phyloP scores from a whole-genome alignment of 495 filamentous ascomycete genomes.

The Aspergillus nidulans region DNA sequence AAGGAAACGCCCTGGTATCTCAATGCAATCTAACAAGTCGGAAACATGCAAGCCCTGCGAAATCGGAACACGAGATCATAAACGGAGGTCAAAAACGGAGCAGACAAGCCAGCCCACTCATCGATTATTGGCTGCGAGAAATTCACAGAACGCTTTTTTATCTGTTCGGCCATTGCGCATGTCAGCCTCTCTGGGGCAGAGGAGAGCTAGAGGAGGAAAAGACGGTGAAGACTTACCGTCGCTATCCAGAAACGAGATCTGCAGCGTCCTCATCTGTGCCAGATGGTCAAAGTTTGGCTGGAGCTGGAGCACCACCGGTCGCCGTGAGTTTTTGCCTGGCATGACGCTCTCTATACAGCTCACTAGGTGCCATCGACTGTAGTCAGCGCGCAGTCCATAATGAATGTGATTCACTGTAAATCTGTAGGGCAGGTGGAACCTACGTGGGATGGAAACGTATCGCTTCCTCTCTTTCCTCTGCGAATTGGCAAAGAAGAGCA shows the following conservation, averaged over 20 bases:
- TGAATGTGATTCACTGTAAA: not conserved
- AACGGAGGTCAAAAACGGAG: not conserved
- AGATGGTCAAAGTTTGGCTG: constrained; percentile 44
- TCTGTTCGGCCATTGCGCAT: constrained; percentile 11
- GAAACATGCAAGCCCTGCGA: not conserved
- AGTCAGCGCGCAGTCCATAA: not conserved
- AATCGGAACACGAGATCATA: not conserved
- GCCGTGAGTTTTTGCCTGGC: constrained; percentile 38
- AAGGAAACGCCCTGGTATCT: not conserved
- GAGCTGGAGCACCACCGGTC: constrained; percentile 35
- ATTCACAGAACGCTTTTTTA: constrained; percentile 28
- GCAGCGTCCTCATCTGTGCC: constrained; percentile 37
- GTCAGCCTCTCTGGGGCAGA: not conserved
- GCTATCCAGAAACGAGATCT: constrained; percentile 41
- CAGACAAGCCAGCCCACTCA: not conserved
- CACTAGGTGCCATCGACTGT: constrained; percentile 27
- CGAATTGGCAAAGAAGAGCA: constrained; percentile 45
- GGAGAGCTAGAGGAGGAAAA: not conserved
- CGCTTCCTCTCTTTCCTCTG: constrained; percentile 38
- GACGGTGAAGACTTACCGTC: constrained; percentile 29
- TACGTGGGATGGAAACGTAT: constrained; percentile 43
- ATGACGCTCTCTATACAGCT: constrained; percentile 39
- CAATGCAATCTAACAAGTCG: not conserved
- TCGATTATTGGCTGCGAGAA: constrained; percentile 5
- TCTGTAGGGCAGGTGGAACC: constrained; percentile 7